phyloP scores from a whole-genome alignment of 768 basidiomycete genomes.

The Panaeolus papilionaceus region DNA sequence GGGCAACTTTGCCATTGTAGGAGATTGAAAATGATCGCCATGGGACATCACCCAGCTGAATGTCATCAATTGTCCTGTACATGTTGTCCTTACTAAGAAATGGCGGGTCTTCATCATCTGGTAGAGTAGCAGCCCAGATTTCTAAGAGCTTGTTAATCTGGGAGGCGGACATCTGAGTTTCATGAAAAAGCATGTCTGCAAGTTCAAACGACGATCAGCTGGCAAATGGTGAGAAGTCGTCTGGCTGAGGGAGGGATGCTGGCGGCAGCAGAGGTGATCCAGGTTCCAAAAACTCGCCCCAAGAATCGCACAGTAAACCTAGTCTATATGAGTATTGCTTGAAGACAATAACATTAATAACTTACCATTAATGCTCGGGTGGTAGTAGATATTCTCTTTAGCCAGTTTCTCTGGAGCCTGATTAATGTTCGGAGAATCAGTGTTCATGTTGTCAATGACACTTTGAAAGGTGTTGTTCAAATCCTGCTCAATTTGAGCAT shows the following conservation, averaged over 20 bases:
- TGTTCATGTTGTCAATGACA: too few species aligned
- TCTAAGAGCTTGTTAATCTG: slow-evolving; percentile 35
- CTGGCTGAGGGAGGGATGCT: neutral
- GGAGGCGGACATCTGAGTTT: slow-evolving; percentile 25
- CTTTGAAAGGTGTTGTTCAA: too few species aligned
- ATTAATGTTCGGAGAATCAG: too few species aligned
- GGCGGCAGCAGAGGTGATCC: too few species aligned
- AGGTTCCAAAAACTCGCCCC: too few species aligned
- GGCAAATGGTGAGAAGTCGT: slow-evolving; percentile 28
- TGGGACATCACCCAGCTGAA: slow-evolving; percentile 38
- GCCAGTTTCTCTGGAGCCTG: too few species aligned
- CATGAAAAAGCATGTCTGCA: slow-evolving; percentile 27
- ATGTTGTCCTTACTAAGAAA: slow-evolving; percentile 39
- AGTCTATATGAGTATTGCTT: too few species aligned
- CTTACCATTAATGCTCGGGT: too few species aligned
- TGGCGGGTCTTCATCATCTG: slow-evolving; percentile 31
- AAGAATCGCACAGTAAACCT: too few species aligned
- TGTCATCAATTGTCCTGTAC: slow-evolving; percentile 41
- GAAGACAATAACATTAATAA: too few species aligned
- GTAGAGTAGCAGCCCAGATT: slow-evolving; percentile 29
- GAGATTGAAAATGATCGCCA: slow-evolving; percentile 41
- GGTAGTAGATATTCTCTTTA: too few species aligned
- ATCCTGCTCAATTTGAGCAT: too few species aligned
- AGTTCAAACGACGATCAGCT: slow-evolving; percentile 21
- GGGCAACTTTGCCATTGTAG: slow-evolving; percentile 31